Base-by-base conservation (phyloP, 495 filamentous ascomycete genomes). In the Lasiosphaeria miniovina region DNA sequence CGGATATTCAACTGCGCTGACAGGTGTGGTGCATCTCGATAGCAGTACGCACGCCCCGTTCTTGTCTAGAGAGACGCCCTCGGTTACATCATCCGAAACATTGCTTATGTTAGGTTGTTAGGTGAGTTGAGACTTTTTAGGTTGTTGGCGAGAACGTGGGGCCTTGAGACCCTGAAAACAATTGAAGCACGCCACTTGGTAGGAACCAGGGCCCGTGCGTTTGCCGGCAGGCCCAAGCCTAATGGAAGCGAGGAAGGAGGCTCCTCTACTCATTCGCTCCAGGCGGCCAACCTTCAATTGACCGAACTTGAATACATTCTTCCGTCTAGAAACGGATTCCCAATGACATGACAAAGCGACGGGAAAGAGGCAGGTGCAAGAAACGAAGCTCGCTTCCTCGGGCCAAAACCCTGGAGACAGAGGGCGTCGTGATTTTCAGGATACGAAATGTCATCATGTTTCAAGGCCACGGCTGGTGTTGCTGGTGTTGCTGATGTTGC, bases 21-120 rank as follows among this genome's bases (percentile, higher is more conserved):
- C 24, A 41, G 35, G 40, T 33, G 50, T 49, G 46, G 52, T 59
- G 51, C 38, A 40, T 31, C 53, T 43, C n/a, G 33, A 40, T 50
- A 4, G 48, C 9, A 12, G 5, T 9, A 17, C 3, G 6, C 17
- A 7, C 48, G 3, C 15, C 10, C 48, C 12, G 43, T n/a, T 31
- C 11, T 15, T 4, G 12, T 33, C 49, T 8, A 1, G 36, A 52
- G 41, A 17, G 15, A 50, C 31, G 34, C 49, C 49, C 24, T 36
- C 58, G 58, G 58, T 61, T 61, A 40, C 58, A 61, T 51, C 52
- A 55, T 61, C 58, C 58, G 58, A 61, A 61, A 61, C 58, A 61
- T 43, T 52, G 10, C 58, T 41, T n/a, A 46, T 24, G 24, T 24
- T 24, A 24, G 24, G 24, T 24, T 24, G 43, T n/a, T 5, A n/a